Evolutionary conservation across 2,329 filamentous ascomycete genomes (phyloP).

Genomic region (Coleophoma cylindrospora): DNA sequence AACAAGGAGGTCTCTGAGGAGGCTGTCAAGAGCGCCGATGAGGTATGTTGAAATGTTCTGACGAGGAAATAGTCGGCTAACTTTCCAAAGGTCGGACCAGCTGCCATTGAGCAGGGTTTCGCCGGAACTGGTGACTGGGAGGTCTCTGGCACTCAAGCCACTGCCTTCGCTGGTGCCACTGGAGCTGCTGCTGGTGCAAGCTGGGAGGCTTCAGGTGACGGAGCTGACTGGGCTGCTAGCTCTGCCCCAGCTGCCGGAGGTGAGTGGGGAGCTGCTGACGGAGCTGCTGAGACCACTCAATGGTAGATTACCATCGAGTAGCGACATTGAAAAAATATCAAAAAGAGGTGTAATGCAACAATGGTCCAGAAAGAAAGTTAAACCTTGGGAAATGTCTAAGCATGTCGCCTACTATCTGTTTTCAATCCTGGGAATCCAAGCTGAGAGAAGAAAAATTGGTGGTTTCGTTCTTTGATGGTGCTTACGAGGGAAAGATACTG

Average conservation of each 20-base stretch:
- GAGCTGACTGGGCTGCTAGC: slow-evolving; percentile 49
- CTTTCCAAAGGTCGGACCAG: slow-evolving; percentile 55
- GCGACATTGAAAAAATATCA: slow-evolving; percentile 6
- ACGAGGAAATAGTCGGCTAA: slow-evolving; percentile 1
- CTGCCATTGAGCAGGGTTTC: slow-evolving; percentile 75
- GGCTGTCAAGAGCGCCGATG: slow-evolving; percentile 70
- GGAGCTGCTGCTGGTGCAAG: slow-evolving; percentile 60
- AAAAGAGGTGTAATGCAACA: neutral
- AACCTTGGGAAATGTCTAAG: slow-evolving; percentile 2
- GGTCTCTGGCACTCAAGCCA: slow-evolving; percentile 59
- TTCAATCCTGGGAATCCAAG: too few species aligned
- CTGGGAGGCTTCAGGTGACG: slow-evolving; percentile 55
- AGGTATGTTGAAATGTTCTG: slow-evolving; percentile 29
- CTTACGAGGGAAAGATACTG: slow-evolving; percentile 99
- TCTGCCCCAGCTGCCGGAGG: slow-evolving; percentile 33
- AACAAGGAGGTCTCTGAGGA: slow-evolving; percentile 96
- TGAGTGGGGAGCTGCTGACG: slow-evolving; percentile 43
- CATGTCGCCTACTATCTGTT: slow-evolving; percentile 3
- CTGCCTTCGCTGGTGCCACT: slow-evolving; percentile 42
- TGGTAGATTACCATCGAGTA: slow-evolving; percentile 23
- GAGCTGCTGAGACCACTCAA: slow-evolving; percentile 36
- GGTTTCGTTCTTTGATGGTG: slow-evolving; percentile 60
- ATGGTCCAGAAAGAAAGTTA: too few species aligned
- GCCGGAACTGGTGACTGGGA: slow-evolving; percentile 77
- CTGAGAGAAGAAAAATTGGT: slow-evolving; percentile 7